Base-by-base conservation (phyloP, 2,329 filamentous ascomycete species). In the Pseudocercospora pini-densiflorae region DNA sequence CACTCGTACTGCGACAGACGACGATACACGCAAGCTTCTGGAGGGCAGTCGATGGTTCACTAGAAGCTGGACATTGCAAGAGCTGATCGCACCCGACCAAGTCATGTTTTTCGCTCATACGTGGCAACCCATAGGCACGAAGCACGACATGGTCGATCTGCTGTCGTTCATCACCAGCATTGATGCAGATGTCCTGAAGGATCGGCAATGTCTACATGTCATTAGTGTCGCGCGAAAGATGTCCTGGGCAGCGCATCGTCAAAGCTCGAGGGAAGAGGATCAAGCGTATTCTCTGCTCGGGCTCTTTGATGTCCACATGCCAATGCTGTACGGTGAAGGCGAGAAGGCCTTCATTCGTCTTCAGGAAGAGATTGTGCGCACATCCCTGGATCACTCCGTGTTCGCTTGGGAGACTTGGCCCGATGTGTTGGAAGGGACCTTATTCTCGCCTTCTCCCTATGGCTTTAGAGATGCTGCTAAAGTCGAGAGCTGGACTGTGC, bases 21-120 rank as follows among this genome's bases (percentile, higher is more conserved):
- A 49, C 10, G 47, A 51, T 12, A 21, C 23, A 19, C 21, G 23
- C 8, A 51, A 51, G 47, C 47, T 51, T 51, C 47, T 51, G 47
- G 21, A 21, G 36, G 21, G 19, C 12, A 67, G 65, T 59, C 60
- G 66, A 49, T 72, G 70, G 71, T 69, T 73, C 27, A 69, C 57
- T 8, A 29, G 71, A 21, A 65, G 70, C 19, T 72, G 70, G 68
- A 74, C 72, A 4, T 59, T 74, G 16, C 72, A 73, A 59, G 72
- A 74, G 47, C 63, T 73, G 7, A 65, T 74, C 7, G 72, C 71
- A 12, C 72, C 72, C 0, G 21, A 21, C 1, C 33, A 62, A 5
- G 63, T 71, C 0, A 49, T 57, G 8, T 73, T 74, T 55, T 73
- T 67, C 64, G 57, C 65, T 54, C 31, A 24, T 3, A 12, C 27